Conservation (phyloP, 2,329 filamentous ascomycete genomes). For the Diaporthe capsici region DNA sequence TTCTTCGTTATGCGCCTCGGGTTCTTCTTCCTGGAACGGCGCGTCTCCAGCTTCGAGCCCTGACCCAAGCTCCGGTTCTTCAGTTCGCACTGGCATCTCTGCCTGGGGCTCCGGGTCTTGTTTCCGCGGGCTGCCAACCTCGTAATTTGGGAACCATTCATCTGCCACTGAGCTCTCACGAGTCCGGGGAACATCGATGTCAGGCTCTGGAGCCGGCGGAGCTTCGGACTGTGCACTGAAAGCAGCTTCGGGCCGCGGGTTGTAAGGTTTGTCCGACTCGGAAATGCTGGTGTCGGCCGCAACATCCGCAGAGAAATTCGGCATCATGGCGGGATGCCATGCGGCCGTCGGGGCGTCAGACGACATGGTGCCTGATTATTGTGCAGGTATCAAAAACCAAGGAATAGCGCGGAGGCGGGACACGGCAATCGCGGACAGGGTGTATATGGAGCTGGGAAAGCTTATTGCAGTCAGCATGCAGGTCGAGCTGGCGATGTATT, state of each 20-base stretch:
- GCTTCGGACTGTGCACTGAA: not conserved
- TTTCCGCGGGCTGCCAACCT: constrained; percentile 44
- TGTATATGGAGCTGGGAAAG: constrained; percentile 34
- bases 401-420: constrained; percentile 42
- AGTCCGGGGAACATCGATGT: constrained; percentile 34
- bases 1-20: constrained; percentile 19
- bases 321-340: constrained; percentile 68
- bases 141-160: constrained; percentile 52
- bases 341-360: constrained; percentile 59
- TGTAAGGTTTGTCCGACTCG: constrained; percentile 23
- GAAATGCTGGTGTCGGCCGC: constrained; percentile 28
- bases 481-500: not conserved
- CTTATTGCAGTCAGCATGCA: constrained; percentile 24
- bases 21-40: constrained; percentile 10
- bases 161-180: constrained; percentile 43
- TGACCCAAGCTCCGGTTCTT: not conserved
- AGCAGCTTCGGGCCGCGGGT: constrained; percentile 20
- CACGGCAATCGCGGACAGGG: constrained; percentile 33
- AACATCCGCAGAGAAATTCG: constrained; percentile 53
- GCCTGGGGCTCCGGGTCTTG: constrained; percentile 34
- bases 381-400: constrained; percentile 33
- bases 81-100: constrained; percentile 9
- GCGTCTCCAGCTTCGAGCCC: not conserved
- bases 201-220: not conserved
- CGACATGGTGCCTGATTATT: constrained; percentile 54